A percentile compares a stretch with the other conserved stretches of the same genome.
Evolutionary conservation across 2,329 filamentous ascomycete species (phyloP).

Genomic region (Akanthomyces muscarius): DNA sequence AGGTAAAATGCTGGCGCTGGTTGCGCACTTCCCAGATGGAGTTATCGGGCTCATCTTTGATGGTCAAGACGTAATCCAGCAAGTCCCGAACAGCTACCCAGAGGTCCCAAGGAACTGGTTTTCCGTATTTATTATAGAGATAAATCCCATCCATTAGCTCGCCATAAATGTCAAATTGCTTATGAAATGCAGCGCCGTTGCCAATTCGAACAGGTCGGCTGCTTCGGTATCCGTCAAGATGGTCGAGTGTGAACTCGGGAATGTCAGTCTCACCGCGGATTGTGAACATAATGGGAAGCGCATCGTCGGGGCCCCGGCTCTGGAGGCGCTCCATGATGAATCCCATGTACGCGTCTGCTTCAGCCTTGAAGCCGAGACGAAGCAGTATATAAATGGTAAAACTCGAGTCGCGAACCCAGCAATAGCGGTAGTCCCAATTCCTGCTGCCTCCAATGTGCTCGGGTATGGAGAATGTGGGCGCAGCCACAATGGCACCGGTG

Average conservation of each 20-base stretch:
- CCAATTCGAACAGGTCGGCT: slow-evolving; percentile 72
- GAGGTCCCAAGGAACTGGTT: slow-evolving; percentile 71
- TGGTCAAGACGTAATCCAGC: slow-evolving; percentile 64
- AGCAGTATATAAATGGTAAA: slow-evolving; percentile 77
- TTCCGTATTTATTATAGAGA: slow-evolving; percentile 74
- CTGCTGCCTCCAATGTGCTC: slow-evolving; percentile 66
- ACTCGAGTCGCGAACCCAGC: slow-evolving; percentile 72
- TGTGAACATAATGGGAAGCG: slow-evolving; percentile 76
- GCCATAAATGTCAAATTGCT: slow-evolving; percentile 76
- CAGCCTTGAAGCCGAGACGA: slow-evolving; percentile 68
- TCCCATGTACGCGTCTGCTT: slow-evolving; percentile 73
- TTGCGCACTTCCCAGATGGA: slow-evolving; percentile 81
- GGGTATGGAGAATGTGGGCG: slow-evolving; percentile 73
- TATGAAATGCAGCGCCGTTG: slow-evolving; percentile 71
- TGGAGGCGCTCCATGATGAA: slow-evolving; percentile 69
- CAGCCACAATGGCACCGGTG: slow-evolving; percentile 71
- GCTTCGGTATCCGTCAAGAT: slow-evolving; percentile 68
- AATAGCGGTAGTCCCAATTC: slow-evolving; percentile 72
- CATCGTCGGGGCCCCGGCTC: slow-evolving; percentile 56
- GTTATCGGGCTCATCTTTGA: slow-evolving; percentile 68
- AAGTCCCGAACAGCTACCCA: slow-evolving; percentile 69
- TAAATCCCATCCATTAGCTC: slow-evolving; percentile 76
- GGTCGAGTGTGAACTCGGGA: slow-evolving; percentile 63
- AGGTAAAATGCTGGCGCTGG: slow-evolving; percentile 71
- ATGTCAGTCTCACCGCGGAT: slow-evolving; percentile 72